These are phyloP conservation scores for Epicoccum nigrum DNA, from an alignment of 2,329 filamentous ascomycete genomes.

Conservation along the genomic window DNA sequence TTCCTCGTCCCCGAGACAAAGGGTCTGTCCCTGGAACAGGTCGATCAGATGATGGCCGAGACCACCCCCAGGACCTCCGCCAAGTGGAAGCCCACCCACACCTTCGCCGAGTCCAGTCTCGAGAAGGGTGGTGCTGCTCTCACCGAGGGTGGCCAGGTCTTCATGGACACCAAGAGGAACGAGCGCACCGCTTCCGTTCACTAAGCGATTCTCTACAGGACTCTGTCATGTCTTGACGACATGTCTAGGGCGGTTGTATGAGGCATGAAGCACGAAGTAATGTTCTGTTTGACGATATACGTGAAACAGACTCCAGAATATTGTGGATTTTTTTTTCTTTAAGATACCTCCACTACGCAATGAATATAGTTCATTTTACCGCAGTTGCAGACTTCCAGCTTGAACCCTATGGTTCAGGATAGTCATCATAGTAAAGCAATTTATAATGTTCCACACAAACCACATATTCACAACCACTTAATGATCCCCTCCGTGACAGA, in stretches of 20 bases:
- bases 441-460: background rate
- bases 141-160: constrained; percentile 8
- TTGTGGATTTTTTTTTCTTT: background rate
- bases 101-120: constrained; percentile 58
- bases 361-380: background rate
- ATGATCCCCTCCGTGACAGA: no score
- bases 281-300: background rate
- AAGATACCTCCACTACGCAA: background rate
- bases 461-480: no score
- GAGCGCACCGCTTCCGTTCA: constrained; percentile 13
- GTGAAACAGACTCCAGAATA: background rate
- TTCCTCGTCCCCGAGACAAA: constrained; percentile 69
- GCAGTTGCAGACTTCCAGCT: background rate
- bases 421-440: background rate
- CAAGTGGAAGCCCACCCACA: constrained; percentile 73
- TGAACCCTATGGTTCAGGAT: background rate
- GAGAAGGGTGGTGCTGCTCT: constrained; percentile 49
- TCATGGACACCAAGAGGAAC: constrained; percentile 12
- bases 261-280: background rate
- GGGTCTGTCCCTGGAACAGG: constrained; percentile 75
- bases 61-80: constrained; percentile 74
- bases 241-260: background rate
- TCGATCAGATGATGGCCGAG: constrained; percentile 73
- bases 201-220: background rate
- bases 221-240: background rate